phyloP scores from a whole-genome alignment of 257 asterid species.

The Solanum boliviense region DNA sequence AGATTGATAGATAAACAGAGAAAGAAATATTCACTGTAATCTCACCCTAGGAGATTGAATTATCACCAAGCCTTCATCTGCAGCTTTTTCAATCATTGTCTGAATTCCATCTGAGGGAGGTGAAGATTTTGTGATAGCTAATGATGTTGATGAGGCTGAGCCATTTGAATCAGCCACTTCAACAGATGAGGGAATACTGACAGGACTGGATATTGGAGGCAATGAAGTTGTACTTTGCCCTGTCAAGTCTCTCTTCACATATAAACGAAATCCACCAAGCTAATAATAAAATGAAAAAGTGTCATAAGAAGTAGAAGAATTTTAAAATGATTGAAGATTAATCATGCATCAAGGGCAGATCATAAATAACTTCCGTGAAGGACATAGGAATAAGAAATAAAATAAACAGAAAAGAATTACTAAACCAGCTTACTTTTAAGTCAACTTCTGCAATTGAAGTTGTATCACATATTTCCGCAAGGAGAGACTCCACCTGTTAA shows the following conservation, averaged over 20 bases:
- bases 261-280: conserved; percentile 66
- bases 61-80: conserved; percentile 63
- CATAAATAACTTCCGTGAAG: neutral
- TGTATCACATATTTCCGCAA: conserved; percentile 59
- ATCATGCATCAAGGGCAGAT: neutral
- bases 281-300: conserved; percentile 13
- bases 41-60: conserved; percentile 77
- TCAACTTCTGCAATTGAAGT: conserved; percentile 81
- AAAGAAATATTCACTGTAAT: neutral
- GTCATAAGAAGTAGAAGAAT: neutral
- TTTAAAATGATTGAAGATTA: neutral
- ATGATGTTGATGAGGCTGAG: conserved; percentile 53
- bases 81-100: conserved; percentile 43
- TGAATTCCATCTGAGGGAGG: conserved; percentile 35
- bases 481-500: conserved; percentile 74
- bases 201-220: conserved; percentile 42
- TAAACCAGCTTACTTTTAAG: conserved; percentile 44
- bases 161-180: conserved; percentile 49
- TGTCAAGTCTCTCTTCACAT: conserved; percentile 44
- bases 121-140: conserved; percentile 37
- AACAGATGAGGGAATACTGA: conserved; percentile 18
- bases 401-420: neutral
- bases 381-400: neutral
- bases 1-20: neutral
- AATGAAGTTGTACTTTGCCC: conserved; percentile 32